phyloP scores from a whole-genome alignment of 2,329 filamentous ascomycete species.

The Metarhizium rileyi region DNA sequence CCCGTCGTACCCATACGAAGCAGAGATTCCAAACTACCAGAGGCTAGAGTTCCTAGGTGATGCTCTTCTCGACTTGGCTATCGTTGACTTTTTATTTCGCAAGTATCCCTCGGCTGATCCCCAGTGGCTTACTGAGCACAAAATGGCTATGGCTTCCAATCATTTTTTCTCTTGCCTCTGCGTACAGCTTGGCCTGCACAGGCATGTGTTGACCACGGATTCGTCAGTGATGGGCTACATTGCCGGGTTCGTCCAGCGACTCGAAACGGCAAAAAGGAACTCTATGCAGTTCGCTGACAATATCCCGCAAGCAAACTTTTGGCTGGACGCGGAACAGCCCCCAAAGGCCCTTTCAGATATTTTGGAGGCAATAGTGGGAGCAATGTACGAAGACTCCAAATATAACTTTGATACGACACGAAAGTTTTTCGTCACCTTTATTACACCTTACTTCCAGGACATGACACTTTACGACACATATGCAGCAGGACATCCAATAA shows the following conservation, averaged over 20 bases:
- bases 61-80: slow-evolving; percentile 75
- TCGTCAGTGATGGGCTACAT: slow-evolving; percentile 32
- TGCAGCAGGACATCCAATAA: slow-evolving; percentile 78
- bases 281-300: slow-evolving; percentile 19
- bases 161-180: slow-evolving; percentile 80
- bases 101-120: slow-evolving; percentile 71
- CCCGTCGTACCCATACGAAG: slow-evolving; percentile 74
- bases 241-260: slow-evolving; percentile 44
- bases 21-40: slow-evolving; percentile 71
- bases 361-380: slow-evolving; percentile 80
- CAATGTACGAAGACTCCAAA: slow-evolving; percentile 79
- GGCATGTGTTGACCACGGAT: slow-evolving; percentile 53
- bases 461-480: slow-evolving; percentile 83
- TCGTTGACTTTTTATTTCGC: slow-evolving; percentile 73
- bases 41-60: slow-evolving; percentile 89
- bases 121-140: slow-evolving; percentile 96
- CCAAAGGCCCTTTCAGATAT: slow-evolving; percentile 77
- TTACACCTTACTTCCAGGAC: slow-evolving; percentile 72
- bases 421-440: slow-evolving; percentile 64
- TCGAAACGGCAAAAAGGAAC: slow-evolving; percentile 38
- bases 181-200: slow-evolving; percentile 68
- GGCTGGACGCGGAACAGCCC: slow-evolving; percentile 52
- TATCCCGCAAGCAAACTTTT: slow-evolving; percentile 48
- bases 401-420: slow-evolving; percentile 70
- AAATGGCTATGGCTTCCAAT: slow-evolving; percentile 99